These are phyloP conservation scores for Globisporangium iwayamae DNA, from an alignment of 352 stramenopile genomes.

Conservation along the genomic window DNA sequence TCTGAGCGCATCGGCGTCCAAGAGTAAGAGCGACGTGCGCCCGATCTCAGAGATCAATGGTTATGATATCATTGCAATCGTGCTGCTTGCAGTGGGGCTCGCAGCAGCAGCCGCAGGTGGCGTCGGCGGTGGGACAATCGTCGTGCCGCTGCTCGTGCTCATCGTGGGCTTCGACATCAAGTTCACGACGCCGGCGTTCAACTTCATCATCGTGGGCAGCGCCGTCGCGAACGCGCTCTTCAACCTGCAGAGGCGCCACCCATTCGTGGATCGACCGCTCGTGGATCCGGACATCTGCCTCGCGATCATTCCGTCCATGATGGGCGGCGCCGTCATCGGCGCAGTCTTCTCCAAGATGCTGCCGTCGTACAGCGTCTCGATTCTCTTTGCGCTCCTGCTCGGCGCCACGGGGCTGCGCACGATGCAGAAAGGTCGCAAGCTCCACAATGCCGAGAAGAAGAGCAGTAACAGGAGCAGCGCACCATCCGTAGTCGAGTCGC, in stretches of 20 bases:
- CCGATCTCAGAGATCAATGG: conserved; percentile 39
- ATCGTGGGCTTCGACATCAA: conserved; percentile 71
- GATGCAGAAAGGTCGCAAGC: conserved; percentile 22
- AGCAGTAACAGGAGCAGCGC: neutral
- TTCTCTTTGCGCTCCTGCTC: conserved; percentile 47
- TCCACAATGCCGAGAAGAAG: conserved; percentile 29
- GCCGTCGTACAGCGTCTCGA: conserved; percentile 49
- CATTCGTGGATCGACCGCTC: conserved; percentile 45
- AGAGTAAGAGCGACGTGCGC: conserved; percentile 15
- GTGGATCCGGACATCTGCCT: conserved; percentile 53
- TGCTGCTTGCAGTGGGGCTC: conserved; percentile 43
- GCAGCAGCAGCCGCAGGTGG: conserved; percentile 38
- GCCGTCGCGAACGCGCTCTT: conserved; percentile 56
- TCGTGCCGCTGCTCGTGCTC: conserved; percentile 56
- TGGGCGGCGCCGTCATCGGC: conserved; percentile 48
- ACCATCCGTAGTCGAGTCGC: conserved; percentile 14
- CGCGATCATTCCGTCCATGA: conserved; percentile 58
- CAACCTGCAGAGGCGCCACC: conserved; percentile 56
- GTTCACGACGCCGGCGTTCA: conserved; percentile 48
- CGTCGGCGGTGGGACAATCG: conserved; percentile 43
- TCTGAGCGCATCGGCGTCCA: neutral
- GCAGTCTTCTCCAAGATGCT: conserved; percentile 59
- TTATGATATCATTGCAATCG: conserved; percentile 39
- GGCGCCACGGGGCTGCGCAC: conserved; percentile 26
- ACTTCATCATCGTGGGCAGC: conserved; percentile 59